These are phyloP conservation scores for Zygoascus bituminiphila DNA, from an alignment of 805 yeast genomes.

Conservation along the genomic window DNA sequence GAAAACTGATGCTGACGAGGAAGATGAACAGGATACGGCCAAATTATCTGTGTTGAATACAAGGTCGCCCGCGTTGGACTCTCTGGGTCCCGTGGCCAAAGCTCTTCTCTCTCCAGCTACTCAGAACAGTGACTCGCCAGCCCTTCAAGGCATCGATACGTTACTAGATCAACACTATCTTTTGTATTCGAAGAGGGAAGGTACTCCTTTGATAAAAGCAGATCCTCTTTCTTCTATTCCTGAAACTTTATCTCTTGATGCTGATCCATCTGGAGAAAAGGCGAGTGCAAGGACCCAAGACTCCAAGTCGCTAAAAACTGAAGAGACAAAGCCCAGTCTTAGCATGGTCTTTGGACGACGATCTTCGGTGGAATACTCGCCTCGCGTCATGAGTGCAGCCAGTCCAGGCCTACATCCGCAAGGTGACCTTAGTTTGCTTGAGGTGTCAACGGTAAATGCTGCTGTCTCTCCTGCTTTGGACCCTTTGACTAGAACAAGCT, in stretches of 20 bases:
- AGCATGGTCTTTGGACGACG: background rate
- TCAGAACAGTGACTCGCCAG: constrained; percentile 5
- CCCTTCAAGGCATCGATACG: constrained; percentile 6
- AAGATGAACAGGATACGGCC: no score
- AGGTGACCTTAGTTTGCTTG: constrained; percentile 11
- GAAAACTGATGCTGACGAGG: background rate
- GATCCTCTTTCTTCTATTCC: constrained; percentile 12
- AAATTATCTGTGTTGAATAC: background rate
- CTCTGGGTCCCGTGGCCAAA: background rate
- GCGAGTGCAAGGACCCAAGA: background rate
- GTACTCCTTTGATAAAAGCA: background rate
- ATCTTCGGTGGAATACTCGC: background rate
- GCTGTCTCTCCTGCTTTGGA: background rate
- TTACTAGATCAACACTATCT: constrained; percentile 12
- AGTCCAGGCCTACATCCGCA: constrained; percentile 10
- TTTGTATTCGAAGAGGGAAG: constrained; percentile 11
- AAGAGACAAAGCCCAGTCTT: background rate
- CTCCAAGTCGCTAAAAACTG: background rate
- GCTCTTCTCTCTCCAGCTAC: background rate
- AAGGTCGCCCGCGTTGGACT: background rate
- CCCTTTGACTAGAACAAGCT: background rate
- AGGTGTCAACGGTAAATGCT: background rate
- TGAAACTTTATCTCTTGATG: constrained; percentile 10
- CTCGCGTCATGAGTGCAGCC: constrained; percentile 2
- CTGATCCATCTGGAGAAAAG: background rate